Evolutionary conservation across 2,329 filamentous ascomycete species (phyloP), one percentile per base, ranked within the genome.

Genomic region (Beauveria caledonica): DNA sequence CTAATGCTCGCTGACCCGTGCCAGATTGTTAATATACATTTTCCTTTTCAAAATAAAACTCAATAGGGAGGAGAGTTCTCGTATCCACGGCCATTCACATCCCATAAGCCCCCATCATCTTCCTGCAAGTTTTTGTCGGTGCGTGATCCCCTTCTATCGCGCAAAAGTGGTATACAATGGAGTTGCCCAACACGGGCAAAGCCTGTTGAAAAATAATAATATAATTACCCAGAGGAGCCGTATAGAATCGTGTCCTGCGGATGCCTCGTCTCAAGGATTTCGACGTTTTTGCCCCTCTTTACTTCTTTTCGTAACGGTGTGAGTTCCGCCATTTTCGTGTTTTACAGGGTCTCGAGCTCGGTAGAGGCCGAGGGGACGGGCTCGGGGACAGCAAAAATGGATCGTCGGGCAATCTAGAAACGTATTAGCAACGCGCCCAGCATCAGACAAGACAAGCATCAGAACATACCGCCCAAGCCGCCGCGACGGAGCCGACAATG

Each of bases 401-500:
- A 73, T 64, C 72, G 72, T 66, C 76, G 72, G 39, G 68, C 66
- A 68, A 76, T 63, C 74, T 76, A 46, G 54, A 51, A 58, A 45
- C 17, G 9, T 17, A 6, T 55, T 44, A 59, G 44, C 46, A 45
- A 5, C n/a, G 10, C 19, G 11, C 10, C 15, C 45, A 42, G 39
- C 51, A 64, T 58, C 50, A 61, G 62, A 42, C 13, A 36, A 36
- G 8, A 55, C 15, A 42, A 33, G 55, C 57, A 42, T 36, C 51
- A 52, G 27, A 25, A 85, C 90, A 77, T 85, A 99, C 93, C 70
- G 92, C 88, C 94, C 95, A 99, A 62, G 79, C 83, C 65, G 89
- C 92, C 60, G 94, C 95, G 64, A 94, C 82, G 46, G 86, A 85
- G 58, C 88, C 94, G 62, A 97, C 92, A 66, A 99, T 87, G 67